Percentiles rank a stretch among this genome's conserved stretches.
These are phyloP conservation scores for Gardenia jasminoides DNA, from an alignment of 257 asterid genomes.

Conservation along the genomic window DNA sequence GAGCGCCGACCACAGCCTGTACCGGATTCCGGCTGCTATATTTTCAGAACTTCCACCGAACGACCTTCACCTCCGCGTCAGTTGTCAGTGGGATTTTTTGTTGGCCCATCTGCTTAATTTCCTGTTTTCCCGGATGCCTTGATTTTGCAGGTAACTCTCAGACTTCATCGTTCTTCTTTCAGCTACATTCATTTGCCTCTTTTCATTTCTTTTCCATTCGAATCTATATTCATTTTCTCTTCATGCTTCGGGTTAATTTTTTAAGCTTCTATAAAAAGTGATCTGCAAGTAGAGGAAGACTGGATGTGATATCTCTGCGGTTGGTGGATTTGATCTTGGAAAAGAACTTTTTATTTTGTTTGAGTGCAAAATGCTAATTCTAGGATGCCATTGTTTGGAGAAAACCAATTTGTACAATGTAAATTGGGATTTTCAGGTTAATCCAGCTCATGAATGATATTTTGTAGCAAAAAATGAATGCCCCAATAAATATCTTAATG, in stretches of 20 bases:
- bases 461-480: no score
- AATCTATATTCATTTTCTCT: not conserved
- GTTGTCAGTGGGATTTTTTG: not conserved
- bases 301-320: not conserved
- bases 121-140: not conserved
- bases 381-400: no score
- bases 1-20: not conserved
- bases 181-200: not conserved
- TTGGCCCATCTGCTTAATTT: not conserved
- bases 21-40: not conserved
- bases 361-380: no score
- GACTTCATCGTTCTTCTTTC: not conserved
- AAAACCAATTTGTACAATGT: no score
- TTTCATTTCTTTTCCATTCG: not conserved
- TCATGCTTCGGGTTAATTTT: not conserved
- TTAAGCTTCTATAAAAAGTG: not conserved
- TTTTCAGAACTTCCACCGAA: not conserved
- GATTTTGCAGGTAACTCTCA: not conserved
- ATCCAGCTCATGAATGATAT: no score
- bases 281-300: not conserved
- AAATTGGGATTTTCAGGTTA: no score
- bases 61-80: no score
- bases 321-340: not conserved
- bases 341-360: not conserved
- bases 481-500: no score